Conservation (phyloP, 176 grass and related monocot genomes). For the Pontederia paniculata region DNA sequence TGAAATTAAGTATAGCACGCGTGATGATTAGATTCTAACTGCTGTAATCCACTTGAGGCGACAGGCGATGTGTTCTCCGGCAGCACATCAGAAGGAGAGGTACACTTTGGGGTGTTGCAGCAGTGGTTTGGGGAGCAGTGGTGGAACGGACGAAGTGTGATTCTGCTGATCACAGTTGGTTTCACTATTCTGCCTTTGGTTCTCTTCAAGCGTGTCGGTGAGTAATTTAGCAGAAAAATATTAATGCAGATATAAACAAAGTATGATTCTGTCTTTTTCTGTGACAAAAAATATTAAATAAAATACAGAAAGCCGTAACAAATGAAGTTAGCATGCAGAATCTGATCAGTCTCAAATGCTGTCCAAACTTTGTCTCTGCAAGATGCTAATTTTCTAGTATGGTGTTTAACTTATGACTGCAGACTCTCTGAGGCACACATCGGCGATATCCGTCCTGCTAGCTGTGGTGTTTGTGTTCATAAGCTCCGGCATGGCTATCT, state of each 20-base stretch:
- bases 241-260: no score
- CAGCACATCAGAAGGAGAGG: conserved; percentile 28
- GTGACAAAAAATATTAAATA: no score
- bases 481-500: conserved; percentile 60
- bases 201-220: conserved; percentile 66
- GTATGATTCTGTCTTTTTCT: no score
- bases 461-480: conserved; percentile 75
- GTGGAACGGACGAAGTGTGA: conserved; percentile 60
- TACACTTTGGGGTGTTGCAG: conserved; percentile 56
- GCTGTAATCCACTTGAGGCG: no score
- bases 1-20: neutral
- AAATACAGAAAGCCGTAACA: no score
- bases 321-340: neutral
- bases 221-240: conserved; percentile 10
- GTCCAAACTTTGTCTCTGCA: no score
- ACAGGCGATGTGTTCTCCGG: conserved; percentile 81
- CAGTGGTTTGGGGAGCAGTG: conserved; percentile 65
- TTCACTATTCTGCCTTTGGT: conserved; percentile 61
- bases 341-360: no score
- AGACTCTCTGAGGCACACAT: conserved; percentile 82
- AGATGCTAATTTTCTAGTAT: neutral
- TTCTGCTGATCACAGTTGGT: conserved; percentile 37
- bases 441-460: conserved; percentile 70
- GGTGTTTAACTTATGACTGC: no score
- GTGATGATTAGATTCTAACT: neutral